Base-by-base conservation (phyloP, 768 basidiomycete species). In the Clavaria fumosa region DNA sequence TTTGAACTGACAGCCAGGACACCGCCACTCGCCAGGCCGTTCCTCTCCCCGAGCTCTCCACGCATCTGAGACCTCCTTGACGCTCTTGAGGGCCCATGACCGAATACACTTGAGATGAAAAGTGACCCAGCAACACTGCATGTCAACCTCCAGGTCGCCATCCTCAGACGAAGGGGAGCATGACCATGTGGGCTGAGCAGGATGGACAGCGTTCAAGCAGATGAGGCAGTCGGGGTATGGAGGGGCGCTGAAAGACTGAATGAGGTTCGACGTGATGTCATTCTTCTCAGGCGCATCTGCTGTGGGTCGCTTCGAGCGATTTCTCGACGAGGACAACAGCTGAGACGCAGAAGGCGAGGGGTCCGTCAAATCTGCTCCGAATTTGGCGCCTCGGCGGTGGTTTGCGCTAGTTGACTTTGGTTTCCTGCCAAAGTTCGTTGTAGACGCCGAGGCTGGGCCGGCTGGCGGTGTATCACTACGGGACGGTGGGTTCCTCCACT, bases 91-190 rank as follows among this genome's bases (percentile, higher is more conserved):
- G 0, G 88, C 89, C 93, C 93, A 97, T 1, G 80, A 69, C 5
- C 70, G 66, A 46, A 96, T 82, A 49, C 93, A 96, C 47, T 77
- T 79, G 17, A 93, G 62, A 57, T 97, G 93, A 50, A 95, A 90
- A 0, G 84, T 75, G 7, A 75, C 83, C 76, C 83, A 93, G 50
- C 93, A 97, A 48, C 75, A 83, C 42, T 75, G 75, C 4, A 62
- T 56, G 23, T 31, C 42, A 20, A 24, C 30, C 18, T 57, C 56
- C 20, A 38, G 34, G 26, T 27, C 40, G 18, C 46, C 52, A 5
- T 53, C 14, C 43, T 10, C 52, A 50, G 21, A 67, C 44, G 7
- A 67, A 57, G 2, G 67, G 61, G n/a, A 75, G 54, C 93, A 96
- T 0, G 84, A 89, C 84, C 89, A 91, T 1, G 78, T 85, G 3